Percentiles rank a stretch among this genome's conserved stretches.
These are phyloP conservation scores for Triticum aestivum DNA, from an alignment of 176 grass and related monocot genomes.

Conservation along the genomic window IWGSC_CS_RefSeq_v2.1 NC_057805.1:13094845-13095344, in stretches of 20 bases:
- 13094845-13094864: slow-evolving; percentile 63
- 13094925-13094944: slow-evolving; percentile 54
- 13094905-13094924: slow-evolving; percentile 34
- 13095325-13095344: slow-evolving; percentile 45
- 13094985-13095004: slow-evolving; percentile 61
- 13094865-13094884: slow-evolving; percentile 63
- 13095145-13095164: slow-evolving; percentile 47
- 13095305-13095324: slow-evolving; percentile 54
- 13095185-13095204: slow-evolving; percentile 79
- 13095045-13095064: slow-evolving; percentile 71
- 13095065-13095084: slow-evolving; percentile 69
- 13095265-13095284: slow-evolving; percentile 49
- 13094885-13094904: slow-evolving; percentile 59
- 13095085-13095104: slow-evolving; percentile 38
- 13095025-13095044: slow-evolving; percentile 56
- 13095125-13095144: slow-evolving; percentile 59
- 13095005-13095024: slow-evolving; percentile 75
- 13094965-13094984: slow-evolving; percentile 45
- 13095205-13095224: slow-evolving; percentile 74
- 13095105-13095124: slow-evolving; percentile 70
- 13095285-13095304: slow-evolving; percentile 54
- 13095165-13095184: slow-evolving; percentile 62
- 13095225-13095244: slow-evolving; percentile 51
- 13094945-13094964: slow-evolving; percentile 74
- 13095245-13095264: slow-evolving; percentile 55